Evolutionary conservation across 2,329 filamentous ascomycete species (phyloP).

Genomic region (Hymenoscyphus albidus): DNA sequence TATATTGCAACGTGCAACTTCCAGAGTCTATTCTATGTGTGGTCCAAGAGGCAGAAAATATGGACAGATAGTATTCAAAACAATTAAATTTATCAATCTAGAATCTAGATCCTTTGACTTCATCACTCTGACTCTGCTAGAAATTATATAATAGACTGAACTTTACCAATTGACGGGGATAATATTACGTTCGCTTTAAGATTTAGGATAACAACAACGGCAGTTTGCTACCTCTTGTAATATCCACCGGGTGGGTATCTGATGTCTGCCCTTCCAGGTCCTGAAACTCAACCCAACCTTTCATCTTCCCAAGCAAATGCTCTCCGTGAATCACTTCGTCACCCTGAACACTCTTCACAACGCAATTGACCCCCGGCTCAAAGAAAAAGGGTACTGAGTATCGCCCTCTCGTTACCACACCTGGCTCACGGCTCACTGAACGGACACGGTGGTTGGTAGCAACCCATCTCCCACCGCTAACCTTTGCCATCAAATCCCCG

Average conservation of each 20-base stretch:
- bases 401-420: slow-evolving; percentile 13
- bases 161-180: too few species aligned
- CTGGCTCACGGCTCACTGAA: slow-evolving; percentile 24
- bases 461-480: slow-evolving; percentile 40
- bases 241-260: not conserved
- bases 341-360: slow-evolving; percentile 36
- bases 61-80: too few species aligned
- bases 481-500: slow-evolving; percentile 38
- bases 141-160: too few species aligned
- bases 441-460: slow-evolving; percentile 45
- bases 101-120: too few species aligned
- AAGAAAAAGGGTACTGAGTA: slow-evolving; percentile 47
- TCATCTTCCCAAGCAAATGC: slow-evolving; percentile 43
- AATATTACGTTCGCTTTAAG: too few species aligned
- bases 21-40: too few species aligned
- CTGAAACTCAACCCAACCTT: slow-evolving; percentile 43
- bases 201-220: too few species aligned
- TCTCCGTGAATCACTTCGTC: slow-evolving; percentile 39
- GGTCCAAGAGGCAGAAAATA: too few species aligned
- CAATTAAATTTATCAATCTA: too few species aligned
- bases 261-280: slow-evolving; percentile 25
- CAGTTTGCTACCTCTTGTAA: not conserved
- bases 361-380: slow-evolving; percentile 42
- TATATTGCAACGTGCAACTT: too few species aligned
- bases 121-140: too few species aligned